Evolutionary conservation across 768 basidiomycete genomes (phyloP).

Genomic region (Calocera cornea): DNA sequence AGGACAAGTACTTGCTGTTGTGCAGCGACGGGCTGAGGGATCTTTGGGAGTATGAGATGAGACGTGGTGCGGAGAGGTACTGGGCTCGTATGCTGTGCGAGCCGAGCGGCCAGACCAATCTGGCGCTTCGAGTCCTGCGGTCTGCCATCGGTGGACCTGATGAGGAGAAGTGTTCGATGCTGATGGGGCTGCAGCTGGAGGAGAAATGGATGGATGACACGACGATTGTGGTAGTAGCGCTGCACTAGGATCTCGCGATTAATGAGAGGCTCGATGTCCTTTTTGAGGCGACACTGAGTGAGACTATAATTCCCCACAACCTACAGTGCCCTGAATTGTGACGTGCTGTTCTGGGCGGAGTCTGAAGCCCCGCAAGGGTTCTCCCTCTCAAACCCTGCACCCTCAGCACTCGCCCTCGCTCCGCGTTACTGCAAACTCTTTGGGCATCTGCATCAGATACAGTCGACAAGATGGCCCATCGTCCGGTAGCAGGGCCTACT

Average conservation of each 20-base stretch:
- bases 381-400: too few species aligned
- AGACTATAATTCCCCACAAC: too few species aligned
- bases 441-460: neutral
- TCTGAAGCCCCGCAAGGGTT: too few species aligned
- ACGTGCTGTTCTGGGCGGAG: too few species aligned
- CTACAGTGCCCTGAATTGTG: too few species aligned
- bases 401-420: too few species aligned
- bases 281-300: too few species aligned
- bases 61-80: slow-evolving; percentile 7
- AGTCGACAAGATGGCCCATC: neutral
- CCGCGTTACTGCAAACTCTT: neutral
- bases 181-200: slow-evolving; percentile 51
- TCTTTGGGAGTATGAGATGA: slow-evolving; percentile 28
- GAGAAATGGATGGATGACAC: slow-evolving; percentile 57
- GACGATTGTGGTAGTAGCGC: slow-evolving; percentile 37
- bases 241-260: neutral
- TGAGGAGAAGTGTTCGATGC: slow-evolving; percentile 37
- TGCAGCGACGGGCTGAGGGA: slow-evolving; percentile 58
- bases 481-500: neutral
- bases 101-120: slow-evolving; percentile 26
- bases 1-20: slow-evolving; percentile 45
- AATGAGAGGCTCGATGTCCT: too few species aligned
- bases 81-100: slow-evolving; percentile 2
- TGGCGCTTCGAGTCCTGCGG: slow-evolving; percentile 46
- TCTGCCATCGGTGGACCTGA: slow-evolving; percentile 45